These are phyloP conservation scores for Pyricularia sp. DNA, from an alignment of 2,329 filamentous ascomycete species.

Conservation along the genomic window DNA sequence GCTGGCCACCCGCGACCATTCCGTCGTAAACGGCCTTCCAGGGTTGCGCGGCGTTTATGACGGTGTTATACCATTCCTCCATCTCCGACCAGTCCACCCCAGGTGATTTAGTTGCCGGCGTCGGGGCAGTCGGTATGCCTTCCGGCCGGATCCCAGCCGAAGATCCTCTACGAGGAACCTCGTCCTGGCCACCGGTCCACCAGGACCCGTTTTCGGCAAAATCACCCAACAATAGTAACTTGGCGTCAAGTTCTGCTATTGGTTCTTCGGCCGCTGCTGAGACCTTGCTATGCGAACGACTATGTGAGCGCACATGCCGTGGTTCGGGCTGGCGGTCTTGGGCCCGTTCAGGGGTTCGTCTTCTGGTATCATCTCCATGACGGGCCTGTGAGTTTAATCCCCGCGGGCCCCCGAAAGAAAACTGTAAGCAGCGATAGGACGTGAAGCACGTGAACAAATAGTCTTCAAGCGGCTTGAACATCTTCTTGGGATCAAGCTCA, in stretches of 20 bases:
- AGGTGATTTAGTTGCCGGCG: slow-evolving; percentile 24
- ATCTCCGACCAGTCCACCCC: slow-evolving; percentile 68
- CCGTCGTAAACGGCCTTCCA: slow-evolving; percentile 56
- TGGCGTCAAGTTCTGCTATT: slow-evolving; percentile 61
- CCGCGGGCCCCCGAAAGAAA: slow-evolving; percentile 46
- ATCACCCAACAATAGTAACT: slow-evolving; percentile 63
- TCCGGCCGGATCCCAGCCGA: slow-evolving; percentile 18
- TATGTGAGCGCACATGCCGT: not conserved
- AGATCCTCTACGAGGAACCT: slow-evolving; percentile 12
- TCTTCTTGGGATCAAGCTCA: slow-evolving; percentile 36
- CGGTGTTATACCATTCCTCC: slow-evolving; percentile 62
- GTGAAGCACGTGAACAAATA: slow-evolving; percentile 64
- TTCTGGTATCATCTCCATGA: not conserved
- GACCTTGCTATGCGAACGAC: not conserved
- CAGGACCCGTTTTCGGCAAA: slow-evolving; percentile 73
- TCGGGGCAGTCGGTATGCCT: slow-evolving; percentile 31
- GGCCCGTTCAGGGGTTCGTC: not conserved
- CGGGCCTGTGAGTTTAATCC: not conserved
- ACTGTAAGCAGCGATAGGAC: slow-evolving; percentile 64
- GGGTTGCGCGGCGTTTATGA: slow-evolving; percentile 56
- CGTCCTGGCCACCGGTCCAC: slow-evolving; percentile 60
- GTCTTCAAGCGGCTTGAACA: slow-evolving; percentile 71
- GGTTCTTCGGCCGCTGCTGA: slow-evolving; percentile 29
- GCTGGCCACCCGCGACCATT: slow-evolving; percentile 27
- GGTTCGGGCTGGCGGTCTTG: not conserved